Conservation (phyloP, 1,139 yeast species). For the Diutina sp. region DNA sequence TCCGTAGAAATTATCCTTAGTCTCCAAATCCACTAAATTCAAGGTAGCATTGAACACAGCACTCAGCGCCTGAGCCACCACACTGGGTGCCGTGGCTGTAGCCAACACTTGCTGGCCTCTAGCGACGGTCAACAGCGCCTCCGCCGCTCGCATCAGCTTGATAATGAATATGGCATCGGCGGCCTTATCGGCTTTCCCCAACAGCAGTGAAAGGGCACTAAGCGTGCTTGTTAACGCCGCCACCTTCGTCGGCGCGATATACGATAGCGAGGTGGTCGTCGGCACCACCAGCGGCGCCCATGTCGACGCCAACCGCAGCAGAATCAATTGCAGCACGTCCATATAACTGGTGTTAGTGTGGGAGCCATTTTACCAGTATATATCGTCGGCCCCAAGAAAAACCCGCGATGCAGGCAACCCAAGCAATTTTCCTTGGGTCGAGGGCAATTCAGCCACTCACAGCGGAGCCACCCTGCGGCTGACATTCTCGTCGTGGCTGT, state of each 20-base stretch:
- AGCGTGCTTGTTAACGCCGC: slow-evolving; percentile 6
- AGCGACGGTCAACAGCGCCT: slow-evolving; percentile 7
- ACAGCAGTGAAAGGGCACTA: slow-evolving; percentile 6
- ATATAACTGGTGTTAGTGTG: no score
- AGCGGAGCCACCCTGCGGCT: not conserved
- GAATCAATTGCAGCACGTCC: not conserved
- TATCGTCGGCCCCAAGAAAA: not conserved
- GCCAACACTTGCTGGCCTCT: slow-evolving; percentile 8
- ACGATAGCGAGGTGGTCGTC: slow-evolving; percentile 9
- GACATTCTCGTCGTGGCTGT: no score
- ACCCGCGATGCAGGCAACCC: not conserved
- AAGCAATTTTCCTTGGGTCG: not conserved
- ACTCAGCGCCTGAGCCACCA: slow-evolving; percentile 6
- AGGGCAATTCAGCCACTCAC: not conserved
- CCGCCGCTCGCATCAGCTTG: slow-evolving; percentile 7
- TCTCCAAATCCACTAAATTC: slow-evolving; percentile 7
- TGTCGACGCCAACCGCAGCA: slow-evolving; percentile 6
- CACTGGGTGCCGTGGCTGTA: slow-evolving; percentile 8
- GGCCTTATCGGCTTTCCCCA: slow-evolving; percentile 8
- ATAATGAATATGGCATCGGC: slow-evolving; percentile 9
- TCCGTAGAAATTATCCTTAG: slow-evolving; percentile 7
- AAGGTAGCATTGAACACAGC: slow-evolving; percentile 8
- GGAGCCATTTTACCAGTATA: no score
- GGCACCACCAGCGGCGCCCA: slow-evolving; percentile 8
- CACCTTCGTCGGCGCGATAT: slow-evolving; percentile 8